Conservation (phyloP, 768 basidiomycete species). For the Suillus clintonianus region DNA sequence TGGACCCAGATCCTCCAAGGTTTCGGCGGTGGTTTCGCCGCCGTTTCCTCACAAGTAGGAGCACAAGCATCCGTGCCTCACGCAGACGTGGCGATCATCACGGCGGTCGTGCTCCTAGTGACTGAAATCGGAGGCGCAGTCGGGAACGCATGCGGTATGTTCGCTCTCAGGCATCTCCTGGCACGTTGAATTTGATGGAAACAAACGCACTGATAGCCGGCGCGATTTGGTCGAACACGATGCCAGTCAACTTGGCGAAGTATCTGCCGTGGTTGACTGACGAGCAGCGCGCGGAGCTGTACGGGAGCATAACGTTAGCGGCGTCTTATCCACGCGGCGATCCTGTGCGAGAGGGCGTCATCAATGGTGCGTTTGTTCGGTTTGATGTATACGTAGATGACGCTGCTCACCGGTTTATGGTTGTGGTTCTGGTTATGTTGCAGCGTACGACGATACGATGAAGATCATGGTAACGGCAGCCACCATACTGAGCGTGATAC, state of each 20-base stretch:
- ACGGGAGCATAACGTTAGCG: slow-evolving; percentile 57
- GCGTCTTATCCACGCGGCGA: slow-evolving; percentile 48
- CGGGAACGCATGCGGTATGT: slow-evolving; percentile 60
- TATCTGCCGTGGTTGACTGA: slow-evolving; percentile 53
- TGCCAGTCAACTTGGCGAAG: slow-evolving; percentile 61
- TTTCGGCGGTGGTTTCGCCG: slow-evolving; percentile 71
- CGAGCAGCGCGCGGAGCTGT: slow-evolving; percentile 47
- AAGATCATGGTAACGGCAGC: slow-evolving; percentile 56
- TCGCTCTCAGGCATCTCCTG: background rate
- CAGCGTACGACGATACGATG: slow-evolving; percentile 61
- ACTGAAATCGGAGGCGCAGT: slow-evolving; percentile 71
- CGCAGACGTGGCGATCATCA: slow-evolving; percentile 65
- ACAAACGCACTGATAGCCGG: slow-evolving; percentile 41
- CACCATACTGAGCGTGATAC: slow-evolving; percentile 54
- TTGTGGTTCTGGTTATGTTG: background rate
- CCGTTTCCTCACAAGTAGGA: slow-evolving; percentile 54
- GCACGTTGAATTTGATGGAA: background rate
- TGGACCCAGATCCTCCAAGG: slow-evolving; percentile 74
- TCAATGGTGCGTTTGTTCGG: slow-evolving; percentile 41
- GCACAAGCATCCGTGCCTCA: slow-evolving; percentile 70
- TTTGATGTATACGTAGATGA: background rate
- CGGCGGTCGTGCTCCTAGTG: slow-evolving; percentile 64
- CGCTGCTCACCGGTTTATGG: background rate
- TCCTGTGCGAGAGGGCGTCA: slow-evolving; percentile 66
- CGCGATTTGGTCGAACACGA: slow-evolving; percentile 63